These are phyloP conservation scores for Paraconiothyrium sp. DNA, from an alignment of 2,329 filamentous ascomycete species.

Conservation along the genomic window DNA sequence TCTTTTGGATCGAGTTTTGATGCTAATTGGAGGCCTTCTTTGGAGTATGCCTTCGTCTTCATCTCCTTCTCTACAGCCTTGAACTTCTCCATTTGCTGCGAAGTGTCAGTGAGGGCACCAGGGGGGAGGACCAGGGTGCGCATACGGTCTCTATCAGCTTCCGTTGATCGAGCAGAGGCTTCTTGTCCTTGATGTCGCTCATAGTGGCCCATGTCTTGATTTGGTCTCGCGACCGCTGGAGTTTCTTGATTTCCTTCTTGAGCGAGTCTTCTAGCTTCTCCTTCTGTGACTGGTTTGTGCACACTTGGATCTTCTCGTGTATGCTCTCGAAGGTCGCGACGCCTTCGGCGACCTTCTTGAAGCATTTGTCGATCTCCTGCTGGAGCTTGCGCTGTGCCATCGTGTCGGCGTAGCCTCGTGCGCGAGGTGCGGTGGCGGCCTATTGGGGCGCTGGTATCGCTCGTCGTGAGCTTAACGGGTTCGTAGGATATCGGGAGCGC, in stretches of 20 bases:
- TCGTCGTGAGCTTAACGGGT: conserved; percentile 23
- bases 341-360: conserved; percentile 97
- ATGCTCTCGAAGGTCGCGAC: conserved; percentile 92
- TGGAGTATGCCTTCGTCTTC: conserved; percentile 99
- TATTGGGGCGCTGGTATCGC: conserved; percentile 24
- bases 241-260: conserved; percentile 99
- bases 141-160: conserved; percentile 96
- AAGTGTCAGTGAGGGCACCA: conserved; percentile 41
- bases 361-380: conserved; percentile 99
- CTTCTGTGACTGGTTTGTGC: conserved; percentile 92
- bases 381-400: conserved; percentile 98
- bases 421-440: conserved; percentile 30
- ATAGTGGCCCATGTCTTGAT: conserved; percentile 99
- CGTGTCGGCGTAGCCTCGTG: conserved; percentile 53
- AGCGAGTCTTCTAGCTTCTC: conserved; percentile 98
- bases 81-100: conserved; percentile 98
- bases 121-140: conserved; percentile 13
- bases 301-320: conserved; percentile 96
- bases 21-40: conserved; percentile 92
- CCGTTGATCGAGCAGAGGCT: conserved; percentile 89
- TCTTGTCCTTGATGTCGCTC: conserved; percentile 99
- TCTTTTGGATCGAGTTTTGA: conserved; percentile 97
- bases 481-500: conserved; percentile 27
- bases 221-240: conserved; percentile 95
- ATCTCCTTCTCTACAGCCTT: conserved; percentile 99